phyloP scores from a whole-genome alignment of 495 filamentous ascomycete genomes.

The Penicillium canariense region DNA sequence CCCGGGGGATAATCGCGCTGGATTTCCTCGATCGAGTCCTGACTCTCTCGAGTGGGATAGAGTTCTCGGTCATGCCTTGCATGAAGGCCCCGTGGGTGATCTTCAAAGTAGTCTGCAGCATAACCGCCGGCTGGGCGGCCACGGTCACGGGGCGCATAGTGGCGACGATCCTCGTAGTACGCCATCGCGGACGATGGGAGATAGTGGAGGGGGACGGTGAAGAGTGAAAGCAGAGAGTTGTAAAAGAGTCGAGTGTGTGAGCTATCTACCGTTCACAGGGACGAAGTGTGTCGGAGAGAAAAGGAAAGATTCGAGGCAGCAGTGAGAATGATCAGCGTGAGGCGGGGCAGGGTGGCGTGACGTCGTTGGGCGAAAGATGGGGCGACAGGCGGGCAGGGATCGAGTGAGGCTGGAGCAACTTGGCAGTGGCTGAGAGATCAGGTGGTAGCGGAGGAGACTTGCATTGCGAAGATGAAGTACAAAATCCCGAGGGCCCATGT shows the following conservation, averaged over 20 bases:
- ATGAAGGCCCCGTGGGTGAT: conserved; percentile 16
- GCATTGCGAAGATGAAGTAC: neutral
- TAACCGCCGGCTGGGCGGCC: conserved; percentile 31
- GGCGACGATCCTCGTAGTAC: conserved; percentile 41
- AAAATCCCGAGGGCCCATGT: neutral
- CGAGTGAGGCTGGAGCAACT: conserved; percentile 10
- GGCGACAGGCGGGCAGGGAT: conserved; percentile 5
- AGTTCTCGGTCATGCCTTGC: conserved; percentile 38
- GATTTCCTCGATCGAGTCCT: conserved; percentile 66
- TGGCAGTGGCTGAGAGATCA: conserved; percentile 17
- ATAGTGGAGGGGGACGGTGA: conserved; percentile 1
- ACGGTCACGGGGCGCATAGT: conserved; percentile 32
- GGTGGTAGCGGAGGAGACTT: neutral
- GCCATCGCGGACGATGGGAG: conserved; percentile 29
- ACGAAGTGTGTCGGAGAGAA: conserved; percentile 11
- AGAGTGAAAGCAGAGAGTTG: neutral
- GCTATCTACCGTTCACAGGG: conserved; percentile 18
- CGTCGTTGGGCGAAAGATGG: conserved; percentile 15
- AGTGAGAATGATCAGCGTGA: conserved; percentile 9
- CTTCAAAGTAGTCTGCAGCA: conserved; percentile 34
- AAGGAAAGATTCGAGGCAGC: conserved; percentile 4
- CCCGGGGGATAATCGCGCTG: conserved; percentile 63
- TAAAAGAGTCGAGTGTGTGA: conserved; percentile 15
- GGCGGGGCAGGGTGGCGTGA: conserved; percentile 32
- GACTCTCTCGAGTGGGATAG: conserved; percentile 54